These are phyloP conservation scores for Mycena sanguinolenta DNA, from an alignment of 768 basidiomycete species.

Conservation along the genomic window DNA sequence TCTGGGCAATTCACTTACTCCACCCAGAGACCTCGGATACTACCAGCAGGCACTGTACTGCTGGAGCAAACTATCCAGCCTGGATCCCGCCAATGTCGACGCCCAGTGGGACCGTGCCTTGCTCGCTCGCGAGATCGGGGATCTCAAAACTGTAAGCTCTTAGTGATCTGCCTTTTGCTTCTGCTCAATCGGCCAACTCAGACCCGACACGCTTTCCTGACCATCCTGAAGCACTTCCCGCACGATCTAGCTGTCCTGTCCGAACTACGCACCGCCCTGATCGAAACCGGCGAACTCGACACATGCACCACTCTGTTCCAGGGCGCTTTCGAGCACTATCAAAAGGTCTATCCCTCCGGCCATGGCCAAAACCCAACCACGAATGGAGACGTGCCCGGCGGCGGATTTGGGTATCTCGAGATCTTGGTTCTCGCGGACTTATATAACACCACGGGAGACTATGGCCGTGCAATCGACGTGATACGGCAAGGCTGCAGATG, in stretches of 20 bases:
- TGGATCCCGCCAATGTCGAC: constrained; percentile 86
- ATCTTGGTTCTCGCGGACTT: constrained; percentile 90
- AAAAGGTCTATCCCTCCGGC: constrained; percentile 61
- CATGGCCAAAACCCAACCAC: constrained; percentile 49
- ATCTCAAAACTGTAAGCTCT: constrained; percentile 69
- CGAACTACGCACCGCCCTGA: constrained; percentile 83
- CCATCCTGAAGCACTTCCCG: constrained; percentile 81
- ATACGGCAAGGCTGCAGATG: constrained; percentile 88
- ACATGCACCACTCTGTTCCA: constrained; percentile 80
- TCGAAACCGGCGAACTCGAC: constrained; percentile 77
- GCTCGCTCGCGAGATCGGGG: constrained; percentile 82
- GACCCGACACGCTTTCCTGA: constrained; percentile 76
- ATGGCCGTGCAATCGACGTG: constrained; percentile 74
- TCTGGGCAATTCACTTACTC: not conserved
- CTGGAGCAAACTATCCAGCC: constrained; percentile 83
- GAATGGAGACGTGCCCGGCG: constrained; percentile 52
- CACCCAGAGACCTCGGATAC: constrained; percentile 60
- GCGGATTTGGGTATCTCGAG: constrained; percentile 74
- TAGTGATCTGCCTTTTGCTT: too few species aligned
- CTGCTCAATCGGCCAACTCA: constrained; percentile 35
- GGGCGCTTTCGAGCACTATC: constrained; percentile 81
- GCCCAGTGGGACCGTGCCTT: constrained; percentile 94
- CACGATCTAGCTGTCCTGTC: constrained; percentile 85
- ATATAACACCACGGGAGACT: constrained; percentile 77
- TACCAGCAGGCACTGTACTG: constrained; percentile 94